Base-by-base conservation (phyloP, 2,329 filamentous ascomycete species). In the Coleophoma crateriformis region DNA sequence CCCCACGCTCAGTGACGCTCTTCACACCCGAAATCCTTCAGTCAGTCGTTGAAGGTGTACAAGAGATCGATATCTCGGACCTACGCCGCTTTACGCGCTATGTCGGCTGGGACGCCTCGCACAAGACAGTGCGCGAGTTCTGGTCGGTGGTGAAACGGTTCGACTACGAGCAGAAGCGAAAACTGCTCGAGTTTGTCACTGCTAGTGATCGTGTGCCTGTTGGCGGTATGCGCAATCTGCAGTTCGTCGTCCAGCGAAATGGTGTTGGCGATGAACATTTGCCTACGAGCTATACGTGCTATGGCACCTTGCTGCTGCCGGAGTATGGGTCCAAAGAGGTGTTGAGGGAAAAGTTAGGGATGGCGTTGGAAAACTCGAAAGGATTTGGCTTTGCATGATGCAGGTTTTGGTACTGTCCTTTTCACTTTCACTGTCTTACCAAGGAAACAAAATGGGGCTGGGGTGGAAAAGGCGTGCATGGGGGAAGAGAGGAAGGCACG, bases 271-370 rank as follows among this genome's bases (percentile, higher is more conserved):
- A 77, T 57, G 61, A 76, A 0, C 78, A 80, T 54, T 62, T 99
- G 59, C 94, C 94, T 3, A 95, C 87, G 5, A 92, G 89, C 53
- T 86, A 90, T 61, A 99, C 94, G 0, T 99, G 94, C 68, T 97
- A 96, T 70, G 90, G 92, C 2, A 91, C 88, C 44, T 69, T 99
- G 42, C 70, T 95, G 56, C 67, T 99, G 53, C 94, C 94, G 1
- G 85, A 91, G 68, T 99, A 97, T 67, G 76, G 71, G 48, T 81
- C 80, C 37, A 81, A 75, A 62, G 82, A 87, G 51, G 80, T 87
- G 34, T 65, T 99, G 63, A 77, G 77, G 64, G 76, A 85, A 69
- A 88, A 91, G 61, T 69, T 99, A 61, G 77, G 74, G n/a, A 83
- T 95, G 75, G 94, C 94, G 47, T 73, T 99, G 63, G 82, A 92